Evolutionary conservation across 495 filamentous ascomycete genomes (phyloP), one percentile per base, ranked within the genome.

Genomic region (Penicillium angulare): DNA sequence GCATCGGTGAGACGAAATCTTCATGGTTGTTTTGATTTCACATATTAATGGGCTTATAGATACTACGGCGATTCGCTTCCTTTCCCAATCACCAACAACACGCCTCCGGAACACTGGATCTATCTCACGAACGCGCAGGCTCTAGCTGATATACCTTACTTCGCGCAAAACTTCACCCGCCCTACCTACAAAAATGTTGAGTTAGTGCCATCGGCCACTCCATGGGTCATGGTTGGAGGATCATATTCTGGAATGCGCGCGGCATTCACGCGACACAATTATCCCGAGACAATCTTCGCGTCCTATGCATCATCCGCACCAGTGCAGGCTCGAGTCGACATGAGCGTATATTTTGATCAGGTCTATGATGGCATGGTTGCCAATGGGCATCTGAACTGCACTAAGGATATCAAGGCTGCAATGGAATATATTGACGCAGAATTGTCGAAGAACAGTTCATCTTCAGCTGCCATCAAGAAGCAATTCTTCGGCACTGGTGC

Each of bases 211-310:
- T 51, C 62, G 23, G 57, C 49, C 1, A 78, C 79, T 0, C 81
- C 81, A 5, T 85, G 82, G 81, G 60, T 85, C 24, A 79, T 83
- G 65, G 44, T 83, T 1, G 82, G 82, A 35, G 81, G 79, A 8
- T 82, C 79, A 8, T 84, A 85, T 58, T 62, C 82, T 4, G 82
- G 81, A 1, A 76, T 77, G 53, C 74, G 81, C 3, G 69, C 77
- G 0, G 79, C 81, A 0, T 73, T 83, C 43, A 72, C 77, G 53
- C 78, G 82, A 15, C 60, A 78, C 9, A 62, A 71, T 43, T 84
- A 84, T 43, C 82, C 82, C 0, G 72, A 81, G 5, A 83, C 78
- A 5, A 80, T 85, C 26, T 81, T 64, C 51, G 75, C 80, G 0
- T 59, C 77, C 0, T 84, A 57, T 52, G 72, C 82, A 2, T 80